phyloP scores from a whole-genome alignment of 2,329 filamentous ascomycete species.

The Cladosporium sp. region DNA sequence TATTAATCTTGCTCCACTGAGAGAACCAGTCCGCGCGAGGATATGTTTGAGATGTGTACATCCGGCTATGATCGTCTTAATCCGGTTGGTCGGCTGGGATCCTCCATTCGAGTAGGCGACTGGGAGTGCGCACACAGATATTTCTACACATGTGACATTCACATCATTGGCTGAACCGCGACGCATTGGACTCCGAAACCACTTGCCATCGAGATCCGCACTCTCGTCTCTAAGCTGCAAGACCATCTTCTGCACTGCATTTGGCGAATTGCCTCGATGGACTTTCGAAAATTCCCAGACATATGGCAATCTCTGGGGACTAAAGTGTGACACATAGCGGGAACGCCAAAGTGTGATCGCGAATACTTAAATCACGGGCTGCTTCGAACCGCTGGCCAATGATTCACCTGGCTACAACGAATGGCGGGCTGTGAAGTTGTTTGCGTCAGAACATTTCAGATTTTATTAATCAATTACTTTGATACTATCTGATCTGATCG shows the following conservation, averaged over 20 bases:
- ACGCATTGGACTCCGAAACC: no score
- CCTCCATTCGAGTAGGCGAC: background rate
- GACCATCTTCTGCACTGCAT: no score
- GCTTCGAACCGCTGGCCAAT: background rate
- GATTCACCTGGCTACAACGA: background rate
- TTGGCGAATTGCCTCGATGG: no score
- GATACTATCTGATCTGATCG: background rate
- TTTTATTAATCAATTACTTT: background rate
- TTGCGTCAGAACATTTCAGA: background rate
- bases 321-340: no score
- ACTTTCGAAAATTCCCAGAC: no score
- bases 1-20: no score
- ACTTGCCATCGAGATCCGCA: no score
- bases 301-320: no score
- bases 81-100: background rate
- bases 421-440: background rate
- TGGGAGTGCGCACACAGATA: background rate
- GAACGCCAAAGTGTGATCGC: background rate
- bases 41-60: background rate
- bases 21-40: no score
- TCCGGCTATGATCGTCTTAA: background rate
- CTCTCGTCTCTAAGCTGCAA: no score
- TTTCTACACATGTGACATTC: no score
- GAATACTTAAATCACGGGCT: no score
- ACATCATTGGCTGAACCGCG: background rate